Evolutionary conservation across 2,329 filamentous ascomycete genomes (phyloP), one percentile per base, ranked within the genome.

Genomic region (Trichoderma asperellum): DNA sequence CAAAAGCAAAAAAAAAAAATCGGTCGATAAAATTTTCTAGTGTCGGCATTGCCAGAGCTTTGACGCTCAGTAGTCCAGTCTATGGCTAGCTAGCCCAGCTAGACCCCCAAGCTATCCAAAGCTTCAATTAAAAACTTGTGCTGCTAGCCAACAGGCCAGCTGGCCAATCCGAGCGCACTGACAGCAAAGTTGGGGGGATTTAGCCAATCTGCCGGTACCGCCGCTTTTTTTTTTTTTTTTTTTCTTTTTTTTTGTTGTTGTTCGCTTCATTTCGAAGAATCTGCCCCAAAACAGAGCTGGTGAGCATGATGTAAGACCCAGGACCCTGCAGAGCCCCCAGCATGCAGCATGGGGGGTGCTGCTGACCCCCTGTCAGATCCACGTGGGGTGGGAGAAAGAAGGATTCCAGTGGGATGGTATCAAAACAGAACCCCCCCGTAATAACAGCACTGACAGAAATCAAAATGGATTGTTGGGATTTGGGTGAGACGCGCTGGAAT

Each of bases 261-360:
- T 16, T 62, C 21, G n/a, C 35, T 35, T 29, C 29, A 10, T 29
- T 8, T 56, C 49, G 62, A 29, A 43, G n/a, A 21, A 57, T 43
- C 40, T 11, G 49, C 32, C 60, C 47, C 29, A 37, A 63, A 35
- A 55, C 24, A 24, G 34, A 52, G 62, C 18, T 37, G 63, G 63
- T 66, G 63, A 66, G 63, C 27, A 49, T 58, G 37, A 58, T 27
- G 63, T 66, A 52, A 66, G 63, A 66, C 55, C 53, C 63, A 66
- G 53, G 53, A 52, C 53, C 55, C 53, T 57, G 62, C 21, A 59
- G 53, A 27, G 34, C 24, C 24, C 24, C 24, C 34, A n/a, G 40
- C 40, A 43, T 49, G 37, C 58, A 32, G 32, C n/a, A 34, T 34
- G 40, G 40, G 40, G 40, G 1, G 7, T 43, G 40, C 40, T 43